Conservation (phyloP, 2,329 filamentous ascomycete genomes). For the Exutisphaerella laricina region DNA sequence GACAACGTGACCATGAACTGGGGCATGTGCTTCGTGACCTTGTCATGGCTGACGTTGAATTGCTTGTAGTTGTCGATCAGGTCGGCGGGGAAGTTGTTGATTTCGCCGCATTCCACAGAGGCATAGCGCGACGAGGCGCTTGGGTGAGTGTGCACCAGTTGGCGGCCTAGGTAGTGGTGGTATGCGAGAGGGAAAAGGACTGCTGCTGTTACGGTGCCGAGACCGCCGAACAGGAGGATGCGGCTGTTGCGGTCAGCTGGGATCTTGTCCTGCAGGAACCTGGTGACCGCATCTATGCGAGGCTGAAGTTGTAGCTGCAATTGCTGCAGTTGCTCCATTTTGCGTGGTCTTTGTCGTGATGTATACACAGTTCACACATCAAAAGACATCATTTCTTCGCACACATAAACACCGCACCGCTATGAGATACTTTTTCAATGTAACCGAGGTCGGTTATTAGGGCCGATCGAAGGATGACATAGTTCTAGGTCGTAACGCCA, state of each 20-base stretch:
- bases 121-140: constrained; percentile 15
- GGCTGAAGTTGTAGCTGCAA: constrained; percentile 12
- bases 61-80: constrained; percentile 16
- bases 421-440: no score
- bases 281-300: constrained; percentile 7
- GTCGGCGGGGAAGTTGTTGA: constrained; percentile 14
- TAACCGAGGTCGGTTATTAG: no score
- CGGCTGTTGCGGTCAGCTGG: constrained; percentile 17
- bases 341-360: background rate
- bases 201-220: constrained; percentile 14
- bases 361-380: background rate
- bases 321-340: constrained; percentile 4
- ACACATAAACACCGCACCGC: no score
- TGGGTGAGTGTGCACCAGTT: constrained; percentile 17
- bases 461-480: no score
- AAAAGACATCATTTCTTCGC: no score
- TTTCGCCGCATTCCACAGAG: constrained; percentile 18
- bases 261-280: constrained; percentile 11
- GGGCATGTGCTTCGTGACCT: constrained; percentile 17
- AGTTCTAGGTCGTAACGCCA: no score
- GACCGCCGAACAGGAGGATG: constrained; percentile 15
- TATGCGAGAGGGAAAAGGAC: constrained; percentile 17
- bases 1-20: constrained; percentile 12
- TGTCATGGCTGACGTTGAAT: constrained; percentile 20
- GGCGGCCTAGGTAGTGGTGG: constrained; percentile 18